phyloP scores from a whole-genome alignment of 208 protist species.

The Leishmania amazonensis region DNA sequence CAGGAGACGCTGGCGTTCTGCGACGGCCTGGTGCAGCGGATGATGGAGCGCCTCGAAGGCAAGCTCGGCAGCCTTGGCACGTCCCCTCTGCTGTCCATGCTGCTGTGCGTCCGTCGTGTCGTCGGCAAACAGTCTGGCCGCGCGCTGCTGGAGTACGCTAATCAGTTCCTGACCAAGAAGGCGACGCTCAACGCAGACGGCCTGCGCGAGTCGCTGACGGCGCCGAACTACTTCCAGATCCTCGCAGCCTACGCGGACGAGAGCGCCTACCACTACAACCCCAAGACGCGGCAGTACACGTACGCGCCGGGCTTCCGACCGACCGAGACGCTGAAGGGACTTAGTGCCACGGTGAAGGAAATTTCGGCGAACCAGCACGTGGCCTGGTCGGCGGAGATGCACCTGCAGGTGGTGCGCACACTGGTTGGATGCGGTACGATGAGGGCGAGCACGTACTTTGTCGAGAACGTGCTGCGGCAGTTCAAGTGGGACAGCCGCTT shows the following conservation, averaged over 20 bases:
- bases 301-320: conserved; percentile 72
- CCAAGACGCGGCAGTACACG: conserved; percentile 39
- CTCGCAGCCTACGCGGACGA: conserved; percentile 77
- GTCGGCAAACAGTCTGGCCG: conserved; percentile 60
- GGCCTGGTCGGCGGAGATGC: conserved; percentile 87
- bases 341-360: conserved; percentile 57
- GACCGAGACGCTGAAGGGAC: conserved; percentile 38
- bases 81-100: conserved; percentile 63
- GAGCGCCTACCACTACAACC: conserved; percentile 61
- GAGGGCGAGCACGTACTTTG: conserved; percentile 91
- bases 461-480: conserved; percentile 86
- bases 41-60: conserved; percentile 40
- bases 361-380: conserved; percentile 77
- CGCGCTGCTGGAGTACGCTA: conserved; percentile 50
- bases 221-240: conserved; percentile 80
- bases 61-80: conserved; percentile 50
- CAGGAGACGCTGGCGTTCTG: conserved; percentile 53
- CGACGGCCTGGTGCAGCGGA: conserved; percentile 56
- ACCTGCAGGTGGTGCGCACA: conserved; percentile 77
- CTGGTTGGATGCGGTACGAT: conserved; percentile 88
- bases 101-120: conserved; percentile 66
- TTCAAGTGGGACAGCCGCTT: conserved; percentile 83
- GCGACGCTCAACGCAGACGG: conserved; percentile 23
- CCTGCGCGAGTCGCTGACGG: conserved; percentile 59
- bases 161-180: conserved; percentile 63